Percentiles rank a stretch among this genome's conserved stretches.
Conservation (phyloP, 176 grass and related monocot species). For the Oryza meyeriana region DNA sequence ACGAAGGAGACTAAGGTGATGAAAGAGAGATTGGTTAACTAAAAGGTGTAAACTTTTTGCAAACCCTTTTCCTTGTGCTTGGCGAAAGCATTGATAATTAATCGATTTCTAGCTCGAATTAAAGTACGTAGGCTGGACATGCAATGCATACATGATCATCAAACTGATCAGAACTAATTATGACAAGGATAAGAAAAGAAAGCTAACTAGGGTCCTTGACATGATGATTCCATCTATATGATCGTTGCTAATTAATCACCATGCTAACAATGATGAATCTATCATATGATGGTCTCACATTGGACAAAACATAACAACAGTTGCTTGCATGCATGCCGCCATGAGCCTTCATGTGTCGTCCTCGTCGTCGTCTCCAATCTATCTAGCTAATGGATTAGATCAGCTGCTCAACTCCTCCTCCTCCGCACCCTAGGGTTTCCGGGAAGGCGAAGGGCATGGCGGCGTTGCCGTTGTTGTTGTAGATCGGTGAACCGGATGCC, state of each 20-base stretch:
- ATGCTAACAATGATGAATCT: constrained; percentile 35
- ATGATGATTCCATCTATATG: constrained; percentile 32
- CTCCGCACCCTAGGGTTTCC: constrained; percentile 54
- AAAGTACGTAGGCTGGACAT: constrained; percentile 18
- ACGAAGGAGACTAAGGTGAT: not conserved
- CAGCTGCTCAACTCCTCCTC: constrained; percentile 15
- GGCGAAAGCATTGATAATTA: not conserved
- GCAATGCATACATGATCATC: not conserved
- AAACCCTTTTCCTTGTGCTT: constrained; percentile 40
- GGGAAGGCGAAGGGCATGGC: constrained; percentile 26
- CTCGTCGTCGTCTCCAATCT: not conserved
- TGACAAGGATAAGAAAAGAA: not conserved
- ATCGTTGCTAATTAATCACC: constrained; percentile 22
- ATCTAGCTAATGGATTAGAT: constrained; percentile 5
- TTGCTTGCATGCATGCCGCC: constrained; percentile 25
- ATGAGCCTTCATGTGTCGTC: not conserved
- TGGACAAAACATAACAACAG: constrained; percentile 25
- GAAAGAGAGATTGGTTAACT: not conserved
- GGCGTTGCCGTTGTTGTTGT: not conserved
- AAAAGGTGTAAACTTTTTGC: constrained; percentile 49
- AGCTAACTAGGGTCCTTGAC: not conserved
- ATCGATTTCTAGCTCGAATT: not conserved
- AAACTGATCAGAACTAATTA: not conserved
- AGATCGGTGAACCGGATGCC: not conserved
- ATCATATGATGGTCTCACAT: constrained; percentile 29